Evolutionary conservation across 768 basidiomycete genomes (phyloP).

Genomic region (Grammothele lineata): DNA sequence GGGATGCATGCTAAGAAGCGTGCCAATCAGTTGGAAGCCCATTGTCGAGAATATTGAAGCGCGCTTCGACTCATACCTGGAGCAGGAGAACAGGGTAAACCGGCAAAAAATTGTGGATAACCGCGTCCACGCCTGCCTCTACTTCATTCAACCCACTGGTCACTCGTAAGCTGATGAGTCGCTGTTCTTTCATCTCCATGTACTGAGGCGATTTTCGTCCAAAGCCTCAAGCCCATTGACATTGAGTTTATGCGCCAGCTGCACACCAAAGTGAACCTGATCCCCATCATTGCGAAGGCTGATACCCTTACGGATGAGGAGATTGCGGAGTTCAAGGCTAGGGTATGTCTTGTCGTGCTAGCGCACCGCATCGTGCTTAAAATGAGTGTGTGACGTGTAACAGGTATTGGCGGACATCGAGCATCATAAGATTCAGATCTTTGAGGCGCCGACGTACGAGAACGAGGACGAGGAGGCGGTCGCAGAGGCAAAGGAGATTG

Average conservation of each 20-base stretch:
- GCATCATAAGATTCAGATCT: constrained; percentile 95
- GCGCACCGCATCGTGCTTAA: background rate
- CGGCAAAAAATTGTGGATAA: constrained; percentile 91
- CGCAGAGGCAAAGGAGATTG: constrained; percentile 96
- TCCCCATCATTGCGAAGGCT: constrained; percentile 97
- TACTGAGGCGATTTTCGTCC: too few relatives aligned
- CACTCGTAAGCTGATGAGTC: constrained; percentile 59
- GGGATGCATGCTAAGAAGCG: too few relatives aligned
- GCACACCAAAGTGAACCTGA: constrained; percentile 96
- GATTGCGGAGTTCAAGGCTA: constrained; percentile 85
- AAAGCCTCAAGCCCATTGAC: constrained; percentile 95
- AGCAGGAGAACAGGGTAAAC: constrained; percentile 99
- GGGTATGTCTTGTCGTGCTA: constrained; percentile 46
- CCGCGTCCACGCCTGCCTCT: constrained; percentile 96
- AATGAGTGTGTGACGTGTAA: background rate
- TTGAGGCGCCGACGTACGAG: constrained; percentile 96
- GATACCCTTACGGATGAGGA: constrained; percentile 98
- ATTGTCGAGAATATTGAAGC: constrained; percentile 98
- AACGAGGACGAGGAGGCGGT: constrained; percentile 99
- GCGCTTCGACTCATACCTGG: constrained; percentile 95
- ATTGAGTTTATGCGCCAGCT: constrained; percentile 98
- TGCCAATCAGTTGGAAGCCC: constrained; percentile 81
- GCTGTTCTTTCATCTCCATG: constrained; percentile 2
- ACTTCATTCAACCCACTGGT: constrained; percentile 98
- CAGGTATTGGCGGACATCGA: constrained; percentile 92